Evolutionary conservation across 768 basidiomycete species (phyloP), one percentile per base, ranked within the genome.

Genomic region (Clavaria fumosa): DNA sequence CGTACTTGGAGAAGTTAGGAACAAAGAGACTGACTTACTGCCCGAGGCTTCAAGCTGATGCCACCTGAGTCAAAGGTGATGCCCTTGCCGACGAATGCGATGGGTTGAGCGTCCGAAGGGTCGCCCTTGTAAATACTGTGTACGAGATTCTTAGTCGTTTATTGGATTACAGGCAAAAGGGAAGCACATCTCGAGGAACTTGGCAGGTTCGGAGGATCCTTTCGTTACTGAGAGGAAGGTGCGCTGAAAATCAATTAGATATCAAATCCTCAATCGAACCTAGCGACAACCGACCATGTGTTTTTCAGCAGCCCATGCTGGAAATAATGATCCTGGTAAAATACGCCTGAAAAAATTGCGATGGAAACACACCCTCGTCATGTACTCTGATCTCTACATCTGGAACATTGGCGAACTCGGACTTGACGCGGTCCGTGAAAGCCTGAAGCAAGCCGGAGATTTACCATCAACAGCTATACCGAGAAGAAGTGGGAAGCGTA

Each of bases 1-100:
- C 12, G 22, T 28, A 9, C 14, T 30, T 7, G 3, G 14, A 7
- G 39, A 35, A 26, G 12, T 3, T 22, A 12, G 1, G 17, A 31
- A 4, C 14, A 35, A 14, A 30, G 35, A 37, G 31, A 30, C 4
- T 5, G 5, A 63, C 71, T 48, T 43, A 76, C 82, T 23, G 66
- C 65, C 23, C 66, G 51, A n/a, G 81, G 73, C 57, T 90, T 90
- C 55, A 91, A 58, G 42, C 78, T 80, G 55, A 88, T 88, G 46
- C 84, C 84, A 64, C 85, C 85, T 2, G 75, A 74, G 55, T 91
- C 85, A 45, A 90, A 91, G 11, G 85, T 88, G 51, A 90, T 77
- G 43, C 86, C 86, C 53, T 90, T 89, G 23, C 86, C 86, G 23
- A 90, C 82, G 42, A 85, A 65, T 2, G 73, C 78, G 10, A 84